Evolutionary conservation across 1,139 yeast genomes (phyloP), one percentile per base, ranked within the genome.

Genomic region (Saccharomyces hybrid): DNA sequence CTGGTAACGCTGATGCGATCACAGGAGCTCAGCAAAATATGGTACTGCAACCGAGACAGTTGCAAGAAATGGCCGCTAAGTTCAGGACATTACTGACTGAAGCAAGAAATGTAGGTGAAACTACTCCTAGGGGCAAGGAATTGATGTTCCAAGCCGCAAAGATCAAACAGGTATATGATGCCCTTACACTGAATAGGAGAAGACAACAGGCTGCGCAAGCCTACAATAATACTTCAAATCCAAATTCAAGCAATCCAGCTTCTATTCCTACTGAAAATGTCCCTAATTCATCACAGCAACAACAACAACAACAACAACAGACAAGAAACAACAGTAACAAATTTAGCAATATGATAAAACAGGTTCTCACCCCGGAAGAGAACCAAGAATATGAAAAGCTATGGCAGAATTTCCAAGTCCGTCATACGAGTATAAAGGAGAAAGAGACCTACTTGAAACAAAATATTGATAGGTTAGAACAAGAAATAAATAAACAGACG

Each of bases 61-160:
- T 84, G 50, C 82, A 83, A 48, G 84, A 82, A 65, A 74, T 88
- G 57, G 78, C 86, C 16, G 74, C 72, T 56, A 80, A 79, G 60
- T 82, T 85, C 62, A 83, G 80, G 58, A 75, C 78, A 49, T 90
- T 84, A 63, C 78, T 83, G 53, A 81, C 80, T 41, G 79, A 80
- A 59, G 95, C 90, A 1, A 80, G 80, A 61, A 68, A 70, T 46
- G 72, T 76, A 0, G 85, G 85, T 5, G 70, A 74, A 11, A 84
- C 82, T 51, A 79, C 87, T 6, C 84, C 81, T 0, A 83, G 80
- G 60, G 93, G 91, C n/a, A 81, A 81, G 66, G 83, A 79, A 61
- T 88, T 86, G 64, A 73, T 80, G 60, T 74, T 77, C 59, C 83
- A 82, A 57, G 95, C 93, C 2, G 86, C 86, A 55, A 80, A 80